Percentiles rank a stretch among this genome's conserved stretches.
phyloP scores from a whole-genome alignment of 345 rosid genomes.

The Salix koriyanagi region DNA sequence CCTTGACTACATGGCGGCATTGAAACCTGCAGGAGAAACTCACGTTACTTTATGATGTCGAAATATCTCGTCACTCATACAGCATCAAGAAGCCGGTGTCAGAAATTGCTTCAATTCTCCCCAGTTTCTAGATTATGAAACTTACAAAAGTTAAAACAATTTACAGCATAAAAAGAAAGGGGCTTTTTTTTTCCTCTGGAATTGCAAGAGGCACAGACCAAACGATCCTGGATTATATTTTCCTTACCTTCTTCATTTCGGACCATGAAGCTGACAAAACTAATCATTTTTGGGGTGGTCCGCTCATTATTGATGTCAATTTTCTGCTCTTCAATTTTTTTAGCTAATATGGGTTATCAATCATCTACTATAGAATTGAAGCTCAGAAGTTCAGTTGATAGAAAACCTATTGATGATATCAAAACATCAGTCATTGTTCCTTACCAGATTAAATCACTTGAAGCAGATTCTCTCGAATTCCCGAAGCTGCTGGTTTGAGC shows the following conservation, averaged over 20 bases:
- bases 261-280: background rate
- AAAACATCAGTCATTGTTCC: background rate
- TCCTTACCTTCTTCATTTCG: background rate
- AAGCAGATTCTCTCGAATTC: constrained; percentile 19
- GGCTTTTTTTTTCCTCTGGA: background rate
- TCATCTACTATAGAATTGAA: background rate
- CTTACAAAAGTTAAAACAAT: background rate
- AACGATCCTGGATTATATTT: background rate
- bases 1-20: constrained; percentile 76
- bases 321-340: background rate
- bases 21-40: constrained; percentile 54
- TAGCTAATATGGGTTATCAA: background rate
- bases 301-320: background rate
- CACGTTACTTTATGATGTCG: background rate
- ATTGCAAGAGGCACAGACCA: background rate
- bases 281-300: background rate
- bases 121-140: background rate
- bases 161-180: background rate
- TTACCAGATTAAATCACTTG: constrained; percentile 73
- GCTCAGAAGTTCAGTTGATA: background rate
- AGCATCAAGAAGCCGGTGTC: background rate
- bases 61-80: background rate
- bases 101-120: background rate
- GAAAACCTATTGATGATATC: background rate
- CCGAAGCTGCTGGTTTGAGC: constrained; percentile 25